Evolutionary conservation across 768 basidiomycete species (phyloP), one percentile per base, ranked within the genome.

Genomic region (Hygrophoropsis aurantiaca): DNA sequence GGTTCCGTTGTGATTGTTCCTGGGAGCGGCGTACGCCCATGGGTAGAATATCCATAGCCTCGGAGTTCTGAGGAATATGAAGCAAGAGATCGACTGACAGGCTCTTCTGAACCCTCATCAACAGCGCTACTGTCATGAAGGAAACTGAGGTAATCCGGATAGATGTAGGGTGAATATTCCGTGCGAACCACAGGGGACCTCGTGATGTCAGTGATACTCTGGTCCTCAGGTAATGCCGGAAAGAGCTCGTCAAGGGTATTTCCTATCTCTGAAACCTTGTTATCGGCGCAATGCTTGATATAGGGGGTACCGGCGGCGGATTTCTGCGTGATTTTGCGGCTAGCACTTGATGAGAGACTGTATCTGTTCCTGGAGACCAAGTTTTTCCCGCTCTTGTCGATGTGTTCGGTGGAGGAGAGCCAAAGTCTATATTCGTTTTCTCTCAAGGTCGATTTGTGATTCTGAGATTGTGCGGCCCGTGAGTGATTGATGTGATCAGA

Each of bases 371-470:
- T 50, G 46, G 57, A 53, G 8, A 47, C 41, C 43, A 34, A 33
- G 36, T 58, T 40, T 44, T 36, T 40, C 46, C 40, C 43, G 32
- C 59, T 56, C 44, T 40, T 50, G 56, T 54, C 55, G 59, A 61
- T 53, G 18, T 56, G 51, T 36, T 52, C 52, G 13, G 55, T 55
- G 51, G 66, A 62, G 52, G 61, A 61, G 19, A 66, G 57, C 64
- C 64, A 64, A 49, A 53, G 55, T 33, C 64, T 57, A 47, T 66
- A 64, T 33, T 66, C 63, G 19, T 50, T 64, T 5, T n/a, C 13
- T 40, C 41, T 46, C 16, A 42, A 42, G 44, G 40, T 39, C 40
- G 44, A 46, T 23, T 46, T 37, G 24, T 9, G 43, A 47, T 44
- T 26, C 19, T 45, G 42, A n/a, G 43, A 47, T 27, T 39, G 41